These are phyloP conservation scores for Polyporus arcularius DNA, from an alignment of 768 basidiomycete genomes.

Conservation along the genomic window DNA sequence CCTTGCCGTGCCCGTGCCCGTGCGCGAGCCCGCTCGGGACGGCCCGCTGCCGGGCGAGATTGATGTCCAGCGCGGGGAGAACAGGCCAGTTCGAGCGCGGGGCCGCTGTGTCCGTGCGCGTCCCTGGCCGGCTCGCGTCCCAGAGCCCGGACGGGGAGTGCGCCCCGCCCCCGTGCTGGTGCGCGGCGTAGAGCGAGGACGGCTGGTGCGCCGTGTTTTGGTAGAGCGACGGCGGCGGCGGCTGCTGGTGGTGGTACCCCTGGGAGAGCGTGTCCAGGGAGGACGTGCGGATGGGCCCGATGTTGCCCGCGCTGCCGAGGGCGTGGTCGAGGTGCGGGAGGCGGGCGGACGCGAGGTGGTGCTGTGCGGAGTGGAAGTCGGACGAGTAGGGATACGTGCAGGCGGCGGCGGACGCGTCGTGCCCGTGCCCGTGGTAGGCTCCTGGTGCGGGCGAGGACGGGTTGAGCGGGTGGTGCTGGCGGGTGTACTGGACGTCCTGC, in stretches of 20 bases:
- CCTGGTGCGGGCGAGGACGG: background rate
- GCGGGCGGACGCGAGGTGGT: background rate
- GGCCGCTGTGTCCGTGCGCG: background rate
- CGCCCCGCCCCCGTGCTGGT: background rate
- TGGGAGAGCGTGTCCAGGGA: background rate
- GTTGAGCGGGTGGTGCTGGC: constrained; percentile 17
- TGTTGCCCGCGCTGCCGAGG: constrained; percentile 1
- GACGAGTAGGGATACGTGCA: constrained; percentile 17
- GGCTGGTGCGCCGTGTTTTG: constrained; percentile 2
- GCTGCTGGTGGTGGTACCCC: background rate
- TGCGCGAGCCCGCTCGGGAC: background rate
- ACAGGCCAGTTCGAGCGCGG: constrained; percentile 22
- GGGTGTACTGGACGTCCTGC: constrained; percentile 27
- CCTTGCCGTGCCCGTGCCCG: constrained; percentile 3
- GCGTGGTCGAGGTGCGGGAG: constrained; percentile 8
- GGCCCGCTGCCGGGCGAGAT: constrained; percentile 16
- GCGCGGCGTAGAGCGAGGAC: constrained; percentile 4
- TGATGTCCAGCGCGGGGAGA: constrained; percentile 28
- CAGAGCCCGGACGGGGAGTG: background rate
- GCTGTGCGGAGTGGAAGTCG: constrained; percentile 10
- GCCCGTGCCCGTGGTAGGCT: constrained; percentile 7
- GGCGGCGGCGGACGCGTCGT: constrained; percentile 1
- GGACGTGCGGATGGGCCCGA: constrained; percentile 9
- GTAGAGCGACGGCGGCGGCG: background rate
- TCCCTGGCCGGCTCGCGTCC: background rate